Conservation (phyloP, 768 basidiomycete species). For the Rhizopogon vesiculosus region DNA sequence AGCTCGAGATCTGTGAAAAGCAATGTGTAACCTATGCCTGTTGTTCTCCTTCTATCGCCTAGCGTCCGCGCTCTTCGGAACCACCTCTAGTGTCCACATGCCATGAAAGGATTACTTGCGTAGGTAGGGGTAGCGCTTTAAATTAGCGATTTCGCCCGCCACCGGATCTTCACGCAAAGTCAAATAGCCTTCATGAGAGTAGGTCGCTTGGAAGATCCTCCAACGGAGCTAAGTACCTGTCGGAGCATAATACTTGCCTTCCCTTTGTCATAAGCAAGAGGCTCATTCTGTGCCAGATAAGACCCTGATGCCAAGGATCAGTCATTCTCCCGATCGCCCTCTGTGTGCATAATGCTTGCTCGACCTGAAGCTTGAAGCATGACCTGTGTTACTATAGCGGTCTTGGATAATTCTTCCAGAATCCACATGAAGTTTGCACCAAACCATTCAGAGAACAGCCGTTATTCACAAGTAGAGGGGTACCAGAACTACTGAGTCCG, state of each 20-base stretch:
- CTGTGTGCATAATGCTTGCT: constrained; percentile 8
- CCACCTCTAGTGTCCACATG: constrained; percentile 24
- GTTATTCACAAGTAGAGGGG: constrained; percentile 3
- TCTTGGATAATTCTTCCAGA: constrained; percentile 10
- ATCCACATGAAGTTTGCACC: constrained; percentile 10
- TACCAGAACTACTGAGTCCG: constrained; percentile 31
- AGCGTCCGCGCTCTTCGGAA: constrained; percentile 25
- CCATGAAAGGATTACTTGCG: constrained; percentile 29
- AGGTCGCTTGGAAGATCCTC: not conserved
- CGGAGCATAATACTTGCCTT: constrained; percentile 26
- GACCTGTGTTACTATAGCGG: constrained; percentile 25
- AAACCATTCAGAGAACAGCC: not conserved
- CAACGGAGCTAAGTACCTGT: constrained; percentile 13
- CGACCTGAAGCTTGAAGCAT: constrained; percentile 24
- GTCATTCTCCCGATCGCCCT: not conserved
- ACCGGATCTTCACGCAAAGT: constrained; percentile 23
- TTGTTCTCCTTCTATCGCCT: constrained; percentile 20
- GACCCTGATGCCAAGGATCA: constrained; percentile 25
- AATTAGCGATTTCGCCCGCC: no score
- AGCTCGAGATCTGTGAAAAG: constrained; percentile 27
- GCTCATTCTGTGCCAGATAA: constrained; percentile 26
- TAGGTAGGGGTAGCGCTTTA: constrained; percentile 3
- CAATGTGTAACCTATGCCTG: constrained; percentile 20
- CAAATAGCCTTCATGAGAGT: constrained; percentile 13
- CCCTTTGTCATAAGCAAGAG: constrained; percentile 20